A percentile compares a stretch with the other conserved stretches of the same genome.
Conservation (phyloP, 140 eudicot species). For the Ambrosia hybrid region DNA sequence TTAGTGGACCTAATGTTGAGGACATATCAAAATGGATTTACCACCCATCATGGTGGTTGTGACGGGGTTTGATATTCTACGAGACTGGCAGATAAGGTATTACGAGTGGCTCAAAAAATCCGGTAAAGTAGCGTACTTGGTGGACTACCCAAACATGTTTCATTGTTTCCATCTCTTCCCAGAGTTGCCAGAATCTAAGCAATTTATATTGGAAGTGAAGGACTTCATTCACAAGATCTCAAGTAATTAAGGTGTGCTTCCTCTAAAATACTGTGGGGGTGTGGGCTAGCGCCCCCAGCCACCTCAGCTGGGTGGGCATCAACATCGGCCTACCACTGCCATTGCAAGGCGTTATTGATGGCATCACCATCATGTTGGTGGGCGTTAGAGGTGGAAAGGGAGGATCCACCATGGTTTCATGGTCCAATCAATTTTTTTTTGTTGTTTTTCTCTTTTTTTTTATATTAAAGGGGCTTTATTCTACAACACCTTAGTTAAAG, state of each 20-base stretch:
- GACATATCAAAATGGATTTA: conserved; percentile 23
- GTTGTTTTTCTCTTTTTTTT: too few relatives aligned
- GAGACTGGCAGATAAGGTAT: conserved; percentile 30
- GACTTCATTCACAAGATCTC: conserved; percentile 28
- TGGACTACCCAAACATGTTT: conserved; percentile 29
- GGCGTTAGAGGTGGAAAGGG: too few relatives aligned
- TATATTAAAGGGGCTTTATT: too few relatives aligned
- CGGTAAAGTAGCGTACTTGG: conserved; percentile 20
- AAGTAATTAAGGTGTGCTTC: background rate
- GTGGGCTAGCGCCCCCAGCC: too few relatives aligned
- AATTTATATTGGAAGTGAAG: conserved; percentile 17
- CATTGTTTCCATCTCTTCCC: conserved; percentile 23
- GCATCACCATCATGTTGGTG: too few relatives aligned
- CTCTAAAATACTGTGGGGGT: too few relatives aligned
- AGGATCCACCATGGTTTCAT: too few relatives aligned
- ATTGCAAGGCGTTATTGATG: too few relatives aligned
- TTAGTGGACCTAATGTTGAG: conserved; percentile 24
- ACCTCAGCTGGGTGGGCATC: too few relatives aligned
- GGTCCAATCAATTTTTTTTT: too few relatives aligned
- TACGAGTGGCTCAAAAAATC: conserved; percentile 28
- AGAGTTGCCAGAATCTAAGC: conserved; percentile 25
- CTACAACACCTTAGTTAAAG: too few relatives aligned
- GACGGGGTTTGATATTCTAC: conserved; percentile 18
- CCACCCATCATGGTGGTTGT: conserved; percentile 25
- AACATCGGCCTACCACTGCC: too few relatives aligned